Evolutionary conservation across 305 asterid genomes (phyloP).

Genomic region (Fraxinus floribunda): DNA sequence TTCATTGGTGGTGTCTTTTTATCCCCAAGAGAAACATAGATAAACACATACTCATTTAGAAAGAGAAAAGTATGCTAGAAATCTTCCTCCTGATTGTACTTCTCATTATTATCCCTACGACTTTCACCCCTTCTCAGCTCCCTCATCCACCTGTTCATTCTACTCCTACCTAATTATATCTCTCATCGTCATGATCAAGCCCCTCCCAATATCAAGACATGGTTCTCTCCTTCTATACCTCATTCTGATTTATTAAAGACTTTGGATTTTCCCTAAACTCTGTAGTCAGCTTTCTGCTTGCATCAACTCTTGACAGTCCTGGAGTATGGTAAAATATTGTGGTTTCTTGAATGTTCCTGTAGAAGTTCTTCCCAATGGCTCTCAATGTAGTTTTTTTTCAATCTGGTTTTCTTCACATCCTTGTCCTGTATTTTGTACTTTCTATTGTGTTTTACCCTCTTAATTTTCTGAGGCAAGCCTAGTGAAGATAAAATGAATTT

Average conservation of each 20-base stretch:
- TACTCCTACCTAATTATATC: not conserved
- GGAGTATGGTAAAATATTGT: conserved; percentile 2
- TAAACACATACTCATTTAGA: conserved; percentile 10
- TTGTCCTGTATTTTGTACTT: not conserved
- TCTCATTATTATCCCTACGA: not conserved
- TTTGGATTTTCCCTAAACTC: conserved; percentile 9
- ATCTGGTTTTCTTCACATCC: not conserved
- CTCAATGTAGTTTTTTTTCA: not conserved
- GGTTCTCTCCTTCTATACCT: conserved; percentile 16
- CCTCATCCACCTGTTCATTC: not conserved
- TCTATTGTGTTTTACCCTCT: conserved; percentile 1
- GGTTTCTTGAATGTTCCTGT: not conserved
- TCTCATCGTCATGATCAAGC: not conserved
- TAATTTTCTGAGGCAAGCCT: conserved; percentile 1
- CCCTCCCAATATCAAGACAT: not conserved
- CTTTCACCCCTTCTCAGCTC: conserved; percentile 7
- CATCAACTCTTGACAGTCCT: conserved; percentile 14
- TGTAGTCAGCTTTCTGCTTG: conserved; percentile 11
- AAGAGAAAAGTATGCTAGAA: not conserved
- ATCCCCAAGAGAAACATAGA: not conserved
- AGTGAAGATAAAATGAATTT: not conserved
- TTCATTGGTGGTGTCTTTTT: not conserved
- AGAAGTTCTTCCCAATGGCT: not conserved
- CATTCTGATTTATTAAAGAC: not conserved
- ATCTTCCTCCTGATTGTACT: not conserved